These are phyloP conservation scores for Dipteronia sinensis DNA, from an alignment of 345 rosid species.

Conservation along the genomic window DNA sequence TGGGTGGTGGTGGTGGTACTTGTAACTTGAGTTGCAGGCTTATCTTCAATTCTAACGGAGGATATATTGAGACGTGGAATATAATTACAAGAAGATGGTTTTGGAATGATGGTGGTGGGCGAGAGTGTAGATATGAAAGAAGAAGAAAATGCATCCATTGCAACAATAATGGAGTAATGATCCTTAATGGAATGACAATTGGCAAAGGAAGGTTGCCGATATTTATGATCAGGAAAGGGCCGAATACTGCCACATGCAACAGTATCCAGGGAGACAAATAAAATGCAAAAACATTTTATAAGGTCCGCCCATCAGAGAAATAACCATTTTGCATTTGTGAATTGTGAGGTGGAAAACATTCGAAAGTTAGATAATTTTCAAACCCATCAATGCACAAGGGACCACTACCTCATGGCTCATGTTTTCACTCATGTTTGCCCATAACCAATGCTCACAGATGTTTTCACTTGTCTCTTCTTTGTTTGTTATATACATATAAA, in stretches of 20 bases:
- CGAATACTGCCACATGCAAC: background rate
- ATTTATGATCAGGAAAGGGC: background rate
- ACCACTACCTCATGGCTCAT: too few species aligned
- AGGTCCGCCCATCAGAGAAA: too few species aligned
- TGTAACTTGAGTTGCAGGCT: conserved; percentile 14
- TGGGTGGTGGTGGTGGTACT: background rate
- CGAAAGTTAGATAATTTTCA: too few species aligned
- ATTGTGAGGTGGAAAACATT: too few species aligned
- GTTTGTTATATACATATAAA: too few species aligned
- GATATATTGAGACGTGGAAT: conserved; percentile 21
- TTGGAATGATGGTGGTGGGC: background rate
- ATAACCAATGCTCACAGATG: too few species aligned
- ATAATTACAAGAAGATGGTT: conserved; percentile 1
- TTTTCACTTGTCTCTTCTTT: too few species aligned
- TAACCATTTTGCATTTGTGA: too few species aligned
- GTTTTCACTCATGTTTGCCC: too few species aligned
- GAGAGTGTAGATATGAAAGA: conserved; percentile 28
- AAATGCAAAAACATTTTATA: too few species aligned
- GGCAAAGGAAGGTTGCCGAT: background rate
- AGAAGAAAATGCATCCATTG: conserved; percentile 39
- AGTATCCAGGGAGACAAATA: too few species aligned
- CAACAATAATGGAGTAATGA: too few species aligned
- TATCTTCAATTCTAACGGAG: conserved; percentile 40
- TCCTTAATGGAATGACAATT: background rate
- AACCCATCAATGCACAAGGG: conserved; percentile 7